phyloP scores from a whole-genome alignment of 2,329 filamentous ascomycete species.

The Tolypocladium ophioglossoides region DNA sequence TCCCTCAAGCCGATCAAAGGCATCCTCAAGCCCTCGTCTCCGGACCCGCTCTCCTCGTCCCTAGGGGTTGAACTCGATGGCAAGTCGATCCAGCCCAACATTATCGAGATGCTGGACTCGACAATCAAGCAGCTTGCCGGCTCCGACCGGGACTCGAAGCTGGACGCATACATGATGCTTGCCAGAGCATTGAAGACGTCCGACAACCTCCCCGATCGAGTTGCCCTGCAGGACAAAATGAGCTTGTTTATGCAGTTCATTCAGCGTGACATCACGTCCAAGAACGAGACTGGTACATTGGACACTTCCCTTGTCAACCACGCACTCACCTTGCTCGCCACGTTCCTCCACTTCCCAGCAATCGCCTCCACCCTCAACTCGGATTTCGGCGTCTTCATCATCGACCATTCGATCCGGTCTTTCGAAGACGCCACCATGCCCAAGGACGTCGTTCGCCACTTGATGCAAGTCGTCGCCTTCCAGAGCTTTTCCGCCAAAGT shows the following conservation, averaged over 20 bases:
- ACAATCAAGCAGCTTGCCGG: slow-evolving; percentile 72
- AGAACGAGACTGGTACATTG: slow-evolving; percentile 39
- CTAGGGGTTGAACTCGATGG: slow-evolving; percentile 30
- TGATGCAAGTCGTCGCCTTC: slow-evolving; percentile 70
- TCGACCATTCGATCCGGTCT: slow-evolving; percentile 69
- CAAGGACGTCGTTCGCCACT: slow-evolving; percentile 68
- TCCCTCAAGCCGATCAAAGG: slow-evolving; percentile 42
- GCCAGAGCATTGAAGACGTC: slow-evolving; percentile 68
- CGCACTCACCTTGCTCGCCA: slow-evolving; percentile 65
- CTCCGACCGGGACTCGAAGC: slow-evolving; percentile 56
- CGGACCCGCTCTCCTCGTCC: slow-evolving; percentile 31
- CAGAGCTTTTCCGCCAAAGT: slow-evolving; percentile 69
- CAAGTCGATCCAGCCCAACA: slow-evolving; percentile 34
- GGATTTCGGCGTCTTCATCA: slow-evolving; percentile 69
- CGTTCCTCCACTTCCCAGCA: slow-evolving; percentile 65
- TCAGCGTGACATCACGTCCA: slow-evolving; percentile 64
- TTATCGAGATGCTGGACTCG: slow-evolving; percentile 76
- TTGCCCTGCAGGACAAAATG: slow-evolving; percentile 67
- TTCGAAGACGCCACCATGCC: slow-evolving; percentile 58
- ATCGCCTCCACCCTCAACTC: slow-evolving; percentile 60
- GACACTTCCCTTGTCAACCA: slow-evolving; percentile 68
- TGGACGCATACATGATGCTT: slow-evolving; percentile 82
- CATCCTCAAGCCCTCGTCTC: slow-evolving; percentile 67
- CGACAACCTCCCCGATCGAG: slow-evolving; percentile 67
- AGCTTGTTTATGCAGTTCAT: slow-evolving; percentile 71